phyloP scores from a whole-genome alignment of 257 asterid genomes.

The Coffea eugenioides region DNA sequence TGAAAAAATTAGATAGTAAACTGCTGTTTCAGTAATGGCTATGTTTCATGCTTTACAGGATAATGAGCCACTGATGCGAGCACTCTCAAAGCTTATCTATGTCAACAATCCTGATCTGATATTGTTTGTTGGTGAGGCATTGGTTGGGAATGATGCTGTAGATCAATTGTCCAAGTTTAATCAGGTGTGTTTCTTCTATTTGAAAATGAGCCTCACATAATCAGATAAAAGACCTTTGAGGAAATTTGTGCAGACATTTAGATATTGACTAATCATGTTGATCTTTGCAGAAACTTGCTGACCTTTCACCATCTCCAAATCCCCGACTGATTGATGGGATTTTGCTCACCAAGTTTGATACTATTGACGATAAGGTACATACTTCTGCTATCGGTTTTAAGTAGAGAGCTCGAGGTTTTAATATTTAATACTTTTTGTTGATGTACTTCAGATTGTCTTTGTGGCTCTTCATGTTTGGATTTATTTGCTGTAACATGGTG shows the following conservation, averaged over 20 bases:
- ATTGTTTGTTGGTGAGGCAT: constrained; percentile 97
- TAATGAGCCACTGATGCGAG: constrained; percentile 97
- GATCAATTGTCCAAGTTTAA: constrained; percentile 91
- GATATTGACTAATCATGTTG: background rate
- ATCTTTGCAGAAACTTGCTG: constrained; percentile 75
- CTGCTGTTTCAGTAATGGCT: constrained; percentile 12
- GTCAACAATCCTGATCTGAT: constrained; percentile 81
- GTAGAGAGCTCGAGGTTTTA: background rate
- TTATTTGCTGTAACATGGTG: constrained; percentile 3
- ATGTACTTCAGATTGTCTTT: background rate
- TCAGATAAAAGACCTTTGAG: background rate
- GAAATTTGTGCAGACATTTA: background rate
- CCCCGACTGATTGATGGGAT: constrained; percentile 95
- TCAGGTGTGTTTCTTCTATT: constrained; percentile 45
- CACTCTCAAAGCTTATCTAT: constrained; percentile 85
- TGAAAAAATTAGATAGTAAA: background rate
- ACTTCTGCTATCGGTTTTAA: background rate
- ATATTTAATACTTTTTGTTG: background rate
- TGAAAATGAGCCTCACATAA: too few species aligned
- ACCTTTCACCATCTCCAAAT: constrained; percentile 74
- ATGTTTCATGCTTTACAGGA: constrained; percentile 46
- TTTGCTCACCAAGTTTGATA: constrained; percentile 90
- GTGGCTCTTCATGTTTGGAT: background rate
- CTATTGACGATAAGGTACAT: constrained; percentile 89
- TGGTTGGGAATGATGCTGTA: constrained; percentile 94